Evolutionary conservation across 306 rosid species (phyloP).

Genomic region (Acacia melanoxylon): DNA sequence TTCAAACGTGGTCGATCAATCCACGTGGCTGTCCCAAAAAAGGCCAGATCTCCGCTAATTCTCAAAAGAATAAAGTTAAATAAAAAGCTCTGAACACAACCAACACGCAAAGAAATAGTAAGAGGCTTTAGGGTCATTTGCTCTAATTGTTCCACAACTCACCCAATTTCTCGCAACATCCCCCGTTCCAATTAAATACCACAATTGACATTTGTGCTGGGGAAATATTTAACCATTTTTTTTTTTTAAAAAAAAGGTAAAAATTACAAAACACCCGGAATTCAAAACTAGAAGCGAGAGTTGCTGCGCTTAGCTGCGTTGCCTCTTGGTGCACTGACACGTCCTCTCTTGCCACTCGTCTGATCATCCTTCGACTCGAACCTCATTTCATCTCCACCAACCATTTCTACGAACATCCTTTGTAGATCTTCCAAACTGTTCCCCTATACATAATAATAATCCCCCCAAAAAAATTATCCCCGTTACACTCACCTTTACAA

Average conservation of each 20-base stretch:
- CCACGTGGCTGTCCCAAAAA: not conserved
- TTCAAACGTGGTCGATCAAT: not conserved
- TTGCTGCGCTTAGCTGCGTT: slow-evolving; percentile 49
- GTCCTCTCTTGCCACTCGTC: slow-evolving; percentile 57
- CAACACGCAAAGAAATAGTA: not conserved
- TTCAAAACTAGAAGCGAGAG: slow-evolving; percentile 47
- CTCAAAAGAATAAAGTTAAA: not conserved
- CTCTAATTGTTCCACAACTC: not conserved
- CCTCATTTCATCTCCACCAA: slow-evolving; percentile 61
- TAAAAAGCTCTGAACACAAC: not conserved
- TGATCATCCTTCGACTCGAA: slow-evolving; percentile 43
- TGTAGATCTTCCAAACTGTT: slow-evolving; percentile 89
- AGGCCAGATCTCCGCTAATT: no score
- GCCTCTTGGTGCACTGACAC: slow-evolving; percentile 42
- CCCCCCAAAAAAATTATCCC: not conserved
- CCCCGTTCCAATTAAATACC: not conserved
- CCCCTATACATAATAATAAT: slow-evolving; percentile 39
- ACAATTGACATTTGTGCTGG: not conserved
- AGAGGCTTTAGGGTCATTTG: not conserved
- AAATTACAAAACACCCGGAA: not conserved
- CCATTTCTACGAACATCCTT: slow-evolving; percentile 85
- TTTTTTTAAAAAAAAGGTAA: not conserved
- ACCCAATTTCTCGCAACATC: not conserved
- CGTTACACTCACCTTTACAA: not conserved
- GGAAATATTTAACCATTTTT: not conserved